phyloP scores from a whole-genome alignment of 768 basidiomycete species.

The Boletus rubroflammeus region DNA sequence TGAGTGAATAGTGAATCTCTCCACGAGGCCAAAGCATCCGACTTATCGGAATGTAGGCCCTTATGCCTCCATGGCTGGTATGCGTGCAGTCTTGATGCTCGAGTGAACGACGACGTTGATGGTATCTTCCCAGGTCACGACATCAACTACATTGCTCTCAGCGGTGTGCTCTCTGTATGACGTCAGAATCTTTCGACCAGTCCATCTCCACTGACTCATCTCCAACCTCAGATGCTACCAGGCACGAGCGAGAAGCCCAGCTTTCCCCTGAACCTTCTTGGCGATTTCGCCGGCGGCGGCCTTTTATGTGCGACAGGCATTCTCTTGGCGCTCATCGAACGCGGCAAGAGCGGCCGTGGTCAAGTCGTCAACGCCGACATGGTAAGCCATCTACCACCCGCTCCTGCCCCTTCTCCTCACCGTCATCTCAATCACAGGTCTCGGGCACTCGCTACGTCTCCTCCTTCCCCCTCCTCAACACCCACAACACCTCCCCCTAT shows the following conservation, averaged over 20 bases:
- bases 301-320: slow-evolving; percentile 69
- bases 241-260: slow-evolving; percentile 58
- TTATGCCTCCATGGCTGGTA: slow-evolving; percentile 75
- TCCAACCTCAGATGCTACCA: slow-evolving; percentile 55
- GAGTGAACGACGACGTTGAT: not conserved
- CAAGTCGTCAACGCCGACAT: slow-evolving; percentile 76
- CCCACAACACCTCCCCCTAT: slow-evolving; percentile 30
- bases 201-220: not conserved
- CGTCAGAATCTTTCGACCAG: not conserved
- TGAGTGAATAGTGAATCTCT: slow-evolving; percentile 26
- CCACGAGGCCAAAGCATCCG: slow-evolving; percentile 1
- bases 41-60: slow-evolving; percentile 44
- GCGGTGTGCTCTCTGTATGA: slow-evolving; percentile 65
- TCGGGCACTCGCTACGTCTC: slow-evolving; percentile 78
- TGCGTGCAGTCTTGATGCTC: slow-evolving; percentile 12
- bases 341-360: slow-evolving; percentile 59
- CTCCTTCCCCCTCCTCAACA: slow-evolving; percentile 60
- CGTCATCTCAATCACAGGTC: slow-evolving; percentile 46
- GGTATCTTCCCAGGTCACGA: slow-evolving; percentile 58
- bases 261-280: slow-evolving; percentile 74
- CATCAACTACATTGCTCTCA: slow-evolving; percentile 79
- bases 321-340: slow-evolving; percentile 69
- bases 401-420: not conserved
- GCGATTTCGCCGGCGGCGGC: slow-evolving; percentile 83
- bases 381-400: slow-evolving; percentile 39